Evolutionary conservation across 2,329 filamentous ascomycete genomes (phyloP), one percentile per base, ranked within the genome.

Genomic region (Verticillium isaacii): DNA sequence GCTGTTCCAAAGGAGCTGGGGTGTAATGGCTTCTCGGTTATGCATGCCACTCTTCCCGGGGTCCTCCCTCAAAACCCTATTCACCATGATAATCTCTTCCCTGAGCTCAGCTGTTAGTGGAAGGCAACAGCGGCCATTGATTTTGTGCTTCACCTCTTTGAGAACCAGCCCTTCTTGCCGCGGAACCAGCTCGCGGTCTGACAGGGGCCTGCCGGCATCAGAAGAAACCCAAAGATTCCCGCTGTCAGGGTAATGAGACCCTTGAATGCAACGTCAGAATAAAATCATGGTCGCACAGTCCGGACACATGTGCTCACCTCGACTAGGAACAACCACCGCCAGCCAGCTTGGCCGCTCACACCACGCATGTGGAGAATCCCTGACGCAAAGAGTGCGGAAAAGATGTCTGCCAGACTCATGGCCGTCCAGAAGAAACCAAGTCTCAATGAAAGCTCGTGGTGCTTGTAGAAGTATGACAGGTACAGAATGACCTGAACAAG

Each of bases 61-160:
- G 61, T 88, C 86, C 55, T 89, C 86, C 1, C 86, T 81, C 8
- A 81, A 67, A 9, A 80, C 72, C 1, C 87, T 77, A 66, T 88
- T 89, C 45, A 88, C 83, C 2, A 89, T 78, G 62, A 89, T 88
- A 25, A 75, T 76, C 62, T 87, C 82, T 65, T 88, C 85, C 17
- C 81, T 72, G 19, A 57, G 8, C 2, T 1, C 41, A 23, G 19
- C n/a, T n/a, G 14, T 62, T 23, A 64, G 62, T 37, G 6, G 1
- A 15, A 17, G 2, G 5, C 7, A 17, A 17, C 1, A 11, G 11
- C 32, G 5, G 2, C 8, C 3, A 17, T 41, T 41, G 15, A 3
- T 1, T 1, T 39, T 7, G 6, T n/a, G 15, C 39, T 66, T 29
- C 65, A 72, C 70, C 71, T 80, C 55, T 86, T 82, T 3, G 68